phyloP scores from a whole-genome alignment of 306 rosid species.

The Adenanthera pavonina region DNA sequence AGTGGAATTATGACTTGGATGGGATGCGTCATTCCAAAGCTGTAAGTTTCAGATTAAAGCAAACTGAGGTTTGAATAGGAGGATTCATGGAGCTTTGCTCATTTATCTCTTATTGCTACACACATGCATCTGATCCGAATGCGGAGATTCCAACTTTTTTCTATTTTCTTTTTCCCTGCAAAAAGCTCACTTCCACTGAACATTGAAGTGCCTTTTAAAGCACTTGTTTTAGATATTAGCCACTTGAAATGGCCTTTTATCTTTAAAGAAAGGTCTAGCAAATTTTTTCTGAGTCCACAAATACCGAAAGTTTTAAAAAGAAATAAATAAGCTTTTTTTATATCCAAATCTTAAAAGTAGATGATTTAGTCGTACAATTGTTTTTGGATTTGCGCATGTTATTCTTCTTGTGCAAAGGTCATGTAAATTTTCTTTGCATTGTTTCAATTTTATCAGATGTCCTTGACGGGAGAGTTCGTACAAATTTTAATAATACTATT shows the following conservation, averaged over 20 bases:
- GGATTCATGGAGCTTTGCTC: conserved; percentile 36
- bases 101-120: conserved; percentile 19
- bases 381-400: too few relatives aligned
- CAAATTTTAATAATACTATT: too few relatives aligned
- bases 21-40: conserved; percentile 30
- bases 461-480: too few relatives aligned
- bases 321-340: background rate
- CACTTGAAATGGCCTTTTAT: background rate
- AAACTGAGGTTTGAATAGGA: conserved; percentile 22
- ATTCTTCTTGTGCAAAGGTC: too few relatives aligned
- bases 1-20: conserved; percentile 45
- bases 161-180: background rate
- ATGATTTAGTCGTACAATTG: too few relatives aligned
- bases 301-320: background rate
- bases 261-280: background rate
- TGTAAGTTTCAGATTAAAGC: conserved; percentile 27
- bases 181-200: conserved; percentile 25
- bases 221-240: background rate
- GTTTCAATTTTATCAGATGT: too few relatives aligned
- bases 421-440: too few relatives aligned
- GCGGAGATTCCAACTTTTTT: conserved; percentile 11
- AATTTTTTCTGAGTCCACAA: background rate
- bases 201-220: conserved; percentile 25
- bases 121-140: conserved; percentile 20
- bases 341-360: too few relatives aligned